Base-by-base conservation (phyloP, 306 rosid species). In the Rosa multiflora region DNA sequence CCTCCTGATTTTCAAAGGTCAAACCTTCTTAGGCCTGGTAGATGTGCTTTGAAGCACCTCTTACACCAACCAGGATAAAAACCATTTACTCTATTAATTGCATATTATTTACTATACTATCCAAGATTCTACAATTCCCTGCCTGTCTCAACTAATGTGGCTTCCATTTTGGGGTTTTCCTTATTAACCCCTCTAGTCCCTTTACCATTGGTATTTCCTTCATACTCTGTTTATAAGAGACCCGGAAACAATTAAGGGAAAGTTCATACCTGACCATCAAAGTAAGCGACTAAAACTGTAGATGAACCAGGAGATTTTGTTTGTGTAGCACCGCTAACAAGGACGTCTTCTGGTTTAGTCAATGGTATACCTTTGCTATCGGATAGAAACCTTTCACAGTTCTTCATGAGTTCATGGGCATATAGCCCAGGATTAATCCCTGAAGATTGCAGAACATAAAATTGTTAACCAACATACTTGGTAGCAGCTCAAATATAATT, bases 191-290 rank as follows among this genome's bases (percentile, higher is more conserved):
- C 6, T 73, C 4, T 73, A 10, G 51, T 37, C 55, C 37, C 21
- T 39, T n/a, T 53, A 66, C 15, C 35, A 37, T 39, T 58, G 2
- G 37, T 37, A 39, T 23, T 73, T 73, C 17, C 2, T 18, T 6
- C 49, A 49, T 4, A 14, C 21, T 66, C 47, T 14, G 5, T 5
- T 2, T 35, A 66, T 18, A 1, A 37, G 1, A 73, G 32, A 73
- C 37, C 55, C 0, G 2, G 39, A 37, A 74, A 37, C 56, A 37
- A 84, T 29, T 69, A 79, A 26, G 58, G 71, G 20, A 61, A 77
- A 21, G 44, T 49, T 56, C 29, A 48, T 90, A 93, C 97, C 92
- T 88, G 91, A 69, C 94, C 98, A 79, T 93, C 93, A 82, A 93
- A 93, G 80, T 85, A 78, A 47, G 89, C 85, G 5, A 91, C 88